These are phyloP conservation scores for Phytopythium litorale DNA, from an alignment of 352 stramenopile species.

Conservation along the genomic window DNA sequence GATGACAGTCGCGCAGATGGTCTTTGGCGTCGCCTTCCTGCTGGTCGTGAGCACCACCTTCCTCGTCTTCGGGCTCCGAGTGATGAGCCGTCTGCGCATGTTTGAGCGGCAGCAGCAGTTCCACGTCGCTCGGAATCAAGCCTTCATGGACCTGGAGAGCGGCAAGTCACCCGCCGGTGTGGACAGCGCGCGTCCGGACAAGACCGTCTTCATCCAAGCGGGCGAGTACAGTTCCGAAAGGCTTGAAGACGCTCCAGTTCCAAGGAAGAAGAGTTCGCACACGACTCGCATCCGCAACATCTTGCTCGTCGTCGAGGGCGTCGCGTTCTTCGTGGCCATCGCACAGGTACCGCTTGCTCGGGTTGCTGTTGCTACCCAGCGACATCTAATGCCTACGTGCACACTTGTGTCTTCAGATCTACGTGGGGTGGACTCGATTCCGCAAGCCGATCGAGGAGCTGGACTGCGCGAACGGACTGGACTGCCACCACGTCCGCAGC, in stretches of 20 bases:
- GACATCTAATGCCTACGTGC: neutral
- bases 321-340: neutral
- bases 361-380: neutral
- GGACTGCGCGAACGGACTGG: slow-evolving; percentile 20
- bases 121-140: neutral
- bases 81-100: slow-evolving; percentile 16
- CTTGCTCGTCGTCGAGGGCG: slow-evolving; percentile 11
- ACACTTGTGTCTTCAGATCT: slow-evolving; percentile 10
- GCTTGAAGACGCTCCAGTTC: neutral
- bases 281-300: slow-evolving; percentile 26
- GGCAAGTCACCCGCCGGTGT: neutral
- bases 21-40: slow-evolving; percentile 15
- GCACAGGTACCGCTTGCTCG: neutral
- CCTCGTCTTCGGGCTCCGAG: slow-evolving; percentile 26
- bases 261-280: slow-evolving; percentile 5
- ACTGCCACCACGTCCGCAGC: slow-evolving; percentile 12
- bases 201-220: neutral
- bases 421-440: slow-evolving; percentile 11
- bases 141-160: neutral
- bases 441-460: slow-evolving; percentile 13
- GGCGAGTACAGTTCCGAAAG: neutral
- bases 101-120: slow-evolving; percentile 14
- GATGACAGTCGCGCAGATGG: slow-evolving; percentile 25
- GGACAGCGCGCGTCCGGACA: neutral
- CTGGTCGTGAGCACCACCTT: slow-evolving; percentile 20